Evolutionary conservation across 805 yeast species (phyloP).

Genomic region (Saturnispora hagleri): DNA sequence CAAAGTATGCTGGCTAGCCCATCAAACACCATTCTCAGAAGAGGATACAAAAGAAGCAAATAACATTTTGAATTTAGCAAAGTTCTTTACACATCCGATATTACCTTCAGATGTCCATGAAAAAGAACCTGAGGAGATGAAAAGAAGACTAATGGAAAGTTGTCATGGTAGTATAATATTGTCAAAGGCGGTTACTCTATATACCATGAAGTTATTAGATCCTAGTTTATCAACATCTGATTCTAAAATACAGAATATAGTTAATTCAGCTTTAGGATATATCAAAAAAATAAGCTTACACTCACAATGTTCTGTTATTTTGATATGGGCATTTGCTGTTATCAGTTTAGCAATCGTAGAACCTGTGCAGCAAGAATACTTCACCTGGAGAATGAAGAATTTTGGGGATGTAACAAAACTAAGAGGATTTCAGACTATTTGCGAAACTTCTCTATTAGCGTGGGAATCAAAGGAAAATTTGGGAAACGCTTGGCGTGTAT

Average conservation of each 20-base stretch:
- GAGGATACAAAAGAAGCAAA: constrained; percentile 1
- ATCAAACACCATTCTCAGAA: constrained; percentile 13
- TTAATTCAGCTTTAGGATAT: constrained; percentile 8
- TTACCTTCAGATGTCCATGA: constrained; percentile 11
- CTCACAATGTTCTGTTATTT: constrained; percentile 11
- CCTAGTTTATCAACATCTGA: constrained; percentile 6
- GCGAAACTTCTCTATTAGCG: constrained; percentile 9
- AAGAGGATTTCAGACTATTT: constrained; percentile 9
- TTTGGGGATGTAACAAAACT: constrained; percentile 12
- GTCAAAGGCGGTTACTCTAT: constrained; percentile 12
- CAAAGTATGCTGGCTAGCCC: constrained; percentile 29
- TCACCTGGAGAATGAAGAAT: constrained; percentile 9
- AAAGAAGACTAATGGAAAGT: constrained; percentile 15
- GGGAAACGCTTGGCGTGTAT: constrained; percentile 4
- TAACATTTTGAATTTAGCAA: constrained; percentile 9
- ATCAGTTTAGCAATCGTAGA: constrained; percentile 13
- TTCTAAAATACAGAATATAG: constrained; percentile 6
- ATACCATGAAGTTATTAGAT: constrained; percentile 11
- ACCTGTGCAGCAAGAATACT: constrained; percentile 11
- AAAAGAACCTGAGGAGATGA: constrained; percentile 14
- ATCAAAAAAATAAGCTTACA: constrained; percentile 11
- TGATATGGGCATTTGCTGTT: constrained; percentile 16
- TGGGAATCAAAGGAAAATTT: constrained; percentile 12
- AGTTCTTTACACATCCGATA: constrained; percentile 12
- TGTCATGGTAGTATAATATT: constrained; percentile 14